phyloP scores from a whole-genome alignment of 257 asterid species.

The Ilex asprella region DNA sequence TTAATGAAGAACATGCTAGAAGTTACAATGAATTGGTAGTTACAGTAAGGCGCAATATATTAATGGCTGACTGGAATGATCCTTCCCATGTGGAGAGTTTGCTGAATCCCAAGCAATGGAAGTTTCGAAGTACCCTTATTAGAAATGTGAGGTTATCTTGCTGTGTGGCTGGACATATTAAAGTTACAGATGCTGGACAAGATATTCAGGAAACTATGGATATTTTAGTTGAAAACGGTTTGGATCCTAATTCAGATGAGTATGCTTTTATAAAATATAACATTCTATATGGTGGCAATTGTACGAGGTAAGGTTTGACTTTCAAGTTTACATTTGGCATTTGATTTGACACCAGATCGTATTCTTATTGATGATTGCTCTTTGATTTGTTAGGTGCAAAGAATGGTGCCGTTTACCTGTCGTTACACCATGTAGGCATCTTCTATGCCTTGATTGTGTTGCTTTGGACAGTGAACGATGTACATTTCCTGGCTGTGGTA shows the following conservation, averaged over 20 bases:
- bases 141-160: constrained; percentile 90
- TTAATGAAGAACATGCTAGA: constrained; percentile 76
- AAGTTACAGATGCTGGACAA: constrained; percentile 80
- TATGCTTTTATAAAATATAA: constrained; percentile 48
- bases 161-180: constrained; percentile 94
- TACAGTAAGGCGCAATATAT: constrained; percentile 81
- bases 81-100: constrained; percentile 98
- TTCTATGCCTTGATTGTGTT: constrained; percentile 88
- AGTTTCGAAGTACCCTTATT: constrained; percentile 71
- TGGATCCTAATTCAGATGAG: constrained; percentile 66
- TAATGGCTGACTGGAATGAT: constrained; percentile 98
- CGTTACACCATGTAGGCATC: constrained; percentile 91
- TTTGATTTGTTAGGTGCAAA: constrained; percentile 50
- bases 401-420: constrained; percentile 97
- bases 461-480: constrained; percentile 83
- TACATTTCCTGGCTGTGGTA: constrained; percentile 71
- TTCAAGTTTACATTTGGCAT: constrained; percentile 13
- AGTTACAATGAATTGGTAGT: constrained; percentile 95
- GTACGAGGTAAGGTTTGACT: constrained; percentile 60
- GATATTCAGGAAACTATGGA: constrained; percentile 99
- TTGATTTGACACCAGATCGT: constrained; percentile 3
- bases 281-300: constrained; percentile 63
- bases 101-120: constrained; percentile 92
- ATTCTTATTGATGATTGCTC: constrained; percentile 15
- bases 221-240: constrained; percentile 52